phyloP scores from a whole-genome alignment of 2,329 filamentous ascomycete genomes.

The Tolypocladium cylindrosporum region DNA sequence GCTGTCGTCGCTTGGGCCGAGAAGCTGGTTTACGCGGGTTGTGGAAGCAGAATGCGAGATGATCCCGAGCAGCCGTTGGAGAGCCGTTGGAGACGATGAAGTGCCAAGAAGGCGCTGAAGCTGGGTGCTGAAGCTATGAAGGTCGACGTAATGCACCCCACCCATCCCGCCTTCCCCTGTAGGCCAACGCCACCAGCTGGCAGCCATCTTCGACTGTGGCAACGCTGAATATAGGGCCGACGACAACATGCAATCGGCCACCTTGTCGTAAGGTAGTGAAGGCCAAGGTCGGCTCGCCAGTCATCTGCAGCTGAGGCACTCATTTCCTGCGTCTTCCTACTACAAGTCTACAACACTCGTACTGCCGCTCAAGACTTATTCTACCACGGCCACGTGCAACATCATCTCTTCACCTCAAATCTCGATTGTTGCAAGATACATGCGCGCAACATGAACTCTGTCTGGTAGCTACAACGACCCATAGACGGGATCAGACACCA shows the following conservation, averaged over 20 bases:
- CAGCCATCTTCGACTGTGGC: not conserved
- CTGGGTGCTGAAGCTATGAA: not conserved
- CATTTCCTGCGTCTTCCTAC: not conserved
- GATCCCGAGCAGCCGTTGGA: not conserved
- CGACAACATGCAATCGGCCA: not conserved
- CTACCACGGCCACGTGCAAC: no score
- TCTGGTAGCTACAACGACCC: not conserved
- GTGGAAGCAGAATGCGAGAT: no score
- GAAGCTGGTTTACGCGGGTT: not conserved
- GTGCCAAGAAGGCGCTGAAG: not conserved
- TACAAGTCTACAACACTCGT: no score
- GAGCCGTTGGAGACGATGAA: not conserved
- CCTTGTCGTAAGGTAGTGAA: not conserved
- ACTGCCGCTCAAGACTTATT: no score
- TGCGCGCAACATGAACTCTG: not conserved
- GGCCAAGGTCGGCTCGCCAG: not conserved
- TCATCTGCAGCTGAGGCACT: not conserved
- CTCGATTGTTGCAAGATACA: no score
- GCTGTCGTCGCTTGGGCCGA: not conserved
- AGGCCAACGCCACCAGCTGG: no score
- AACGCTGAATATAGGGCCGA: no score
- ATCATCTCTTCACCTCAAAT: no score
- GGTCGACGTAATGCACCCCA: not conserved
- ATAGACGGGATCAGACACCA: not conserved
- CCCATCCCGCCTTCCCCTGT: not conserved